Evolutionary conservation across 2,329 filamentous ascomycete genomes (phyloP), one percentile per base, ranked within the genome.

Genomic region (Aspergillus pseudoglaucus): DNA sequence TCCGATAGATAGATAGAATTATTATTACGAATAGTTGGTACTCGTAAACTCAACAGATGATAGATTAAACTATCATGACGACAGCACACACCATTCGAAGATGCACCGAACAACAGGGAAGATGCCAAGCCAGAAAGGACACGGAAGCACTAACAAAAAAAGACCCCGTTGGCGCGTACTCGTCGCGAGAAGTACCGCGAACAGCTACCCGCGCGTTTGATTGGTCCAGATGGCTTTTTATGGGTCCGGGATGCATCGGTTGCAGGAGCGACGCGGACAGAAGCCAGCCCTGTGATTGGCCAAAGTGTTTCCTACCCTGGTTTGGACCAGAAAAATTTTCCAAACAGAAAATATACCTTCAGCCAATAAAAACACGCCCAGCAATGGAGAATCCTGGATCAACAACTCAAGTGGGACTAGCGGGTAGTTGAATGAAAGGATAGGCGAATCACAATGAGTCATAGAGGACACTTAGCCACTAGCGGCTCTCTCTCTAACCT

Each of bases 131-230:
- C 45, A 49, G 27, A 20, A 37, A 18, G 17, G 17, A 47, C 44
- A 15, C 35, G 48, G 40, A 48, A 47, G 50, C 55, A 56, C 59
- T 55, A 65, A 61, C 65, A 66, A 67, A 64, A 65, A 60, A 65
- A 63, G 52, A 56, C 37, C 22, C 22, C 17, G 55, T 47, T 40
- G 56, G 42, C 51, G 59, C 59, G 59, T 35, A n/a, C 32, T 35
- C 57, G 56, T 61, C 57, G 56, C 46, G 59, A 58, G 54, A 60
- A 54, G 51, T 53, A 53, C 54, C 54, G 53, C 58, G 55, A 53
- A 50, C 52, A 51, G 50, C 18, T 39, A 50, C 45, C 47, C 52
- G 45, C 18, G 30, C 20, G 33, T 39, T 37, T 61, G 54, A 67
- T 68, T 67, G 63, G 64, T 43, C 25, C 22, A 32, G 8, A 42